phyloP scores from a whole-genome alignment of 2,329 filamentous ascomycete species.

The Zymoseptoria ardabiliae region DNA sequence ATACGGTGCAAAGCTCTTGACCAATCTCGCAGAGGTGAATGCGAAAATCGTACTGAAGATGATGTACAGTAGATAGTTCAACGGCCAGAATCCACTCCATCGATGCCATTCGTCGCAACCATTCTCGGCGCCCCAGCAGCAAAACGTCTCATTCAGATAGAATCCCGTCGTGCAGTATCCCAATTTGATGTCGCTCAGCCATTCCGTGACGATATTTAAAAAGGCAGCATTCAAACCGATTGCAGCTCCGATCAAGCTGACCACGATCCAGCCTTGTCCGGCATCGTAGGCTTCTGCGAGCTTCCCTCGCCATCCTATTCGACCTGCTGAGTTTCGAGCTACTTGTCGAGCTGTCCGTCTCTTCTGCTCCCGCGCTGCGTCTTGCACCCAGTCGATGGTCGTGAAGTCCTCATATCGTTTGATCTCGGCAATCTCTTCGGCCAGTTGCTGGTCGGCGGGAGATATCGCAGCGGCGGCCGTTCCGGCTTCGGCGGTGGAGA shows the following conservation, averaged over 20 bases:
- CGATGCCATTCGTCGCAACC: slow-evolving; percentile 83
- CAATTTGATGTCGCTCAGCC: slow-evolving; percentile 90
- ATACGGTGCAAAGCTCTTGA: slow-evolving; percentile 89
- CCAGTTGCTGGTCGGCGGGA: slow-evolving; percentile 62
- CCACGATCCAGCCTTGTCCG: slow-evolving; percentile 94
- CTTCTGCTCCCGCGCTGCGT: slow-evolving; percentile 83
- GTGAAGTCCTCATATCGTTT: slow-evolving; percentile 98
- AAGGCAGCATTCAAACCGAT: slow-evolving; percentile 92
- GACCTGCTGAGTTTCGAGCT: slow-evolving; percentile 64
- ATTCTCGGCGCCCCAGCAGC: slow-evolving; percentile 91
- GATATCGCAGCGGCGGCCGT: slow-evolving; percentile 47
- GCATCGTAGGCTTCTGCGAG: slow-evolving; percentile 87
- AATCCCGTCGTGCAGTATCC: slow-evolving; percentile 95
- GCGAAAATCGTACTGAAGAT: slow-evolving; percentile 71
- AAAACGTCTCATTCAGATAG: slow-evolving; percentile 95
- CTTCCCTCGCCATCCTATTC: slow-evolving; percentile 72
- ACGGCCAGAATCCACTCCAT: slow-evolving; percentile 70
- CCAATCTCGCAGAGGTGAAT: slow-evolving; percentile 71
- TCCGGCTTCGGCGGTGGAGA: slow-evolving; percentile 58
- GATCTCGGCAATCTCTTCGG: slow-evolving; percentile 94
- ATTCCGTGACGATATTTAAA: slow-evolving; percentile 92
- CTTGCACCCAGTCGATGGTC: slow-evolving; percentile 98
- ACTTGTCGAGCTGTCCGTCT: slow-evolving; percentile 69
- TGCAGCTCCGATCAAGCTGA: slow-evolving; percentile 83
- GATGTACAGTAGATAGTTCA: slow-evolving; percentile 87